Evolutionary conservation across 345 rosid species (phyloP).

Genomic region (Eucalyptus camaldulensis): DNA sequence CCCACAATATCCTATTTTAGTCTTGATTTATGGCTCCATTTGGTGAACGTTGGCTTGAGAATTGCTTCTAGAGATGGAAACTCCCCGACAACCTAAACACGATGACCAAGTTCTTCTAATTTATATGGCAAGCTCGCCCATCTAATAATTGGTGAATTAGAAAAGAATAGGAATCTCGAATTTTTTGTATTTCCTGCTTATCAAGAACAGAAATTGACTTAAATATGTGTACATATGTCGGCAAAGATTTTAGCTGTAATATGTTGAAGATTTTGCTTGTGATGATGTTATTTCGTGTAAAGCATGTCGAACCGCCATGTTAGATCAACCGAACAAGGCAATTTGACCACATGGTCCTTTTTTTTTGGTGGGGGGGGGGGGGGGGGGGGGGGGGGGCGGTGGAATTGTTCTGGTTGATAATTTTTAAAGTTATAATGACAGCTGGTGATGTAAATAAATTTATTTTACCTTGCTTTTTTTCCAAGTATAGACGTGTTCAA

Average conservation of each 20-base stretch:
- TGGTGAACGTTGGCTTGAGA: not conserved
- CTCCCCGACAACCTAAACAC: not conserved
- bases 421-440: not conserved
- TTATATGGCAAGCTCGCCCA: not conserved
- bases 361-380: rapidly evolving
- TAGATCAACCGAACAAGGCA: not conserved
- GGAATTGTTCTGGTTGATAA: not conserved
- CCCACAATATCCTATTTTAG: not conserved
- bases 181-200: not conserved
- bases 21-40: not conserved
- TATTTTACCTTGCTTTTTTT: not conserved
- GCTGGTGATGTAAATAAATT: not conserved
- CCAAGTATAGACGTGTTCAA: not conserved
- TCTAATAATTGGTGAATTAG: not conserved
- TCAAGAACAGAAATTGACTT: not conserved
- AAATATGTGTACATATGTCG: not conserved
- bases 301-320: not conserved
- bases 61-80: not conserved
- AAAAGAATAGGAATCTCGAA: not conserved
- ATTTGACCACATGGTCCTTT: too few relatives aligned
- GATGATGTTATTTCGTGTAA: not conserved
- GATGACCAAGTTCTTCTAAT: not conserved
- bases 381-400: too few relatives aligned
- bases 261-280: not conserved
- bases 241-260: not conserved